These are phyloP conservation scores for Penicillium canescens DNA, from an alignment of 495 filamentous ascomycete species.

Conservation along the genomic window DNA sequence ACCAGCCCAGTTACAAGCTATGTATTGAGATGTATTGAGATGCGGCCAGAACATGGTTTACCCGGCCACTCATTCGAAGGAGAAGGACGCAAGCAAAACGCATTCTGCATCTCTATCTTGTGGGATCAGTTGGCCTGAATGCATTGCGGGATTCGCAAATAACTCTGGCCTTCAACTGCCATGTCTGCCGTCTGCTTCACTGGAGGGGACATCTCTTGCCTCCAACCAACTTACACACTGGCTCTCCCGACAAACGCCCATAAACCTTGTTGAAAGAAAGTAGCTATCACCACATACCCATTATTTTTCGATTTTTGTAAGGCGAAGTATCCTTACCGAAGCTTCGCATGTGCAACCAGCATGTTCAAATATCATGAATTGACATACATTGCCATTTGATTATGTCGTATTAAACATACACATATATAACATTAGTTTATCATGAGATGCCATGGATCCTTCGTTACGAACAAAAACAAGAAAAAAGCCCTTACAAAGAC, in stretches of 20 bases:
- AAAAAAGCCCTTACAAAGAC: slow-evolving; percentile 18
- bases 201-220: background rate
- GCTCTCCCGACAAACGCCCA: background rate
- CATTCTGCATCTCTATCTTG: too few species aligned
- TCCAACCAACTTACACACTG: background rate
- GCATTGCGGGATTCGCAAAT: too few species aligned
- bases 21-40: too few species aligned
- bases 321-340: background rate
- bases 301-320: background rate
- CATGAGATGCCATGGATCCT: slow-evolving; percentile 10
- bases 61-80: too few species aligned
- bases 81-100: too few species aligned
- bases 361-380: background rate
- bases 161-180: too few species aligned
- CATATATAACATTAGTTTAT: slow-evolving; percentile 5
- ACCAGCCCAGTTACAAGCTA: too few species aligned
- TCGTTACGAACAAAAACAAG: background rate
- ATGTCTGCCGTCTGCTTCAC: background rate
- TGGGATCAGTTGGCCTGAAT: too few species aligned
- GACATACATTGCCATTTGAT: slow-evolving; percentile 4
- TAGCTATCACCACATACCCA: background rate
- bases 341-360: background rate
- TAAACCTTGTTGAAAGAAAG: background rate
- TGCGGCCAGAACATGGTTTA: too few species aligned
- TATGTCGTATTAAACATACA: slow-evolving; percentile 14